These are phyloP conservation scores for Rhizopogon salebrosus DNA, from an alignment of 768 basidiomycete genomes.

Conservation along the genomic window DNA sequence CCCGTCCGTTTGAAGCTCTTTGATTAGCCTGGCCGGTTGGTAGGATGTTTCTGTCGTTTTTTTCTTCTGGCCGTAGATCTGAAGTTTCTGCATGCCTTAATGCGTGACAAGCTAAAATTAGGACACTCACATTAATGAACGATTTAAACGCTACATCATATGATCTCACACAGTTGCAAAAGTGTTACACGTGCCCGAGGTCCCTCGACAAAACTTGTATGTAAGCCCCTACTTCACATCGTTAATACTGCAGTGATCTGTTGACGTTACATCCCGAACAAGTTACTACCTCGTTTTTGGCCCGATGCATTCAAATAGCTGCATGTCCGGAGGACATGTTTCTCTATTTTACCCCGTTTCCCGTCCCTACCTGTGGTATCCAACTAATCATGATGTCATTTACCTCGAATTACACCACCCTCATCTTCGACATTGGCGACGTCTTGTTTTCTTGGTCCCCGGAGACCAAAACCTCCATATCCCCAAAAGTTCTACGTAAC, in stretches of 20 bases:
- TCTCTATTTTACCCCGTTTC: neutral
- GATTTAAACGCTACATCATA: neutral
- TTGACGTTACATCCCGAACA: neutral
- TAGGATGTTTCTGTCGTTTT: neutral
- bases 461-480: constrained; percentile 37
- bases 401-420: constrained; percentile 14
- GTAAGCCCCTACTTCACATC: neutral
- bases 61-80: neutral
- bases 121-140: no score
- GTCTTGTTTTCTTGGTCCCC: constrained; percentile 53
- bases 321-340: neutral
- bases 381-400: neutral
- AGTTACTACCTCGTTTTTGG: neutral
- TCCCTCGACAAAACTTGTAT: neutral
- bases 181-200: neutral
- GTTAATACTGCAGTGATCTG: constrained; percentile 1
- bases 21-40: neutral
- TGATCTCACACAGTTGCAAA: no score
- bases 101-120: neutral
- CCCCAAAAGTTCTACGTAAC: constrained; percentile 33
- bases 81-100: neutral
- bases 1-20: no score
- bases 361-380: neutral
- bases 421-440: constrained; percentile 53
- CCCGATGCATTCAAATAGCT: constrained; percentile 1